Conservation (phyloP, 495 filamentous ascomycete species). For the Apodospora peruviana region DNA sequence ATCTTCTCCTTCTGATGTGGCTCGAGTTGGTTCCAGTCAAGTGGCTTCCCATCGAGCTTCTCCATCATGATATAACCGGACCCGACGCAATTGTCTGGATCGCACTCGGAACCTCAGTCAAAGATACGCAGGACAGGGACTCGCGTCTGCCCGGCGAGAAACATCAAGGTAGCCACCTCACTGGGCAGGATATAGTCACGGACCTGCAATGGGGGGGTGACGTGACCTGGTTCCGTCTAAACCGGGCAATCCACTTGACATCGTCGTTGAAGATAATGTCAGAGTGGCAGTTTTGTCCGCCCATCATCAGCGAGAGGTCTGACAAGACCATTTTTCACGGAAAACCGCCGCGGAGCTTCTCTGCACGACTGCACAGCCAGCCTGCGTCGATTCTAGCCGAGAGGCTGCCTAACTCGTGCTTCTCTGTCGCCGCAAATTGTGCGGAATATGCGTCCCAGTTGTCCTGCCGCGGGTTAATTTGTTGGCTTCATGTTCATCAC, state of each 20-base stretch:
- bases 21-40: constrained; percentile 1
- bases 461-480: background rate
- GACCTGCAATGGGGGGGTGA: constrained; percentile 2
- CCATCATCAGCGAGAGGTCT: constrained; percentile 15
- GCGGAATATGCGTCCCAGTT: constrained; percentile 1
- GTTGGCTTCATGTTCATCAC: background rate
- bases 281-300: constrained; percentile 15
- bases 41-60: constrained; percentile 1
- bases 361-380: constrained; percentile 8
- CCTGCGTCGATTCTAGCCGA: background rate
- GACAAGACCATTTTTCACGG: constrained; percentile 11
- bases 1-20: background rate
- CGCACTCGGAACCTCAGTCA: constrained; percentile 2
- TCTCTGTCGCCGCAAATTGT: background rate
- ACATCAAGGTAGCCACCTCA: constrained; percentile 1
- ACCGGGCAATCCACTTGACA: constrained; percentile 5
- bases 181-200: constrained; percentile 5
- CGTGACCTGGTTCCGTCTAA: background rate
- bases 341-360: constrained; percentile 5
- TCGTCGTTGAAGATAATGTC: constrained; percentile 2
- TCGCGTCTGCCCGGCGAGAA: constrained; percentile 1
- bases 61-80: constrained; percentile 5
- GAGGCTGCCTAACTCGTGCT: background rate
- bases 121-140: constrained; percentile 3
- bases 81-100: constrained; percentile 1